Percentiles rank a stretch among this genome's conserved stretches.
Conservation (phyloP, 306 rosid genomes). For the Acmispon strigosus region DNA sequence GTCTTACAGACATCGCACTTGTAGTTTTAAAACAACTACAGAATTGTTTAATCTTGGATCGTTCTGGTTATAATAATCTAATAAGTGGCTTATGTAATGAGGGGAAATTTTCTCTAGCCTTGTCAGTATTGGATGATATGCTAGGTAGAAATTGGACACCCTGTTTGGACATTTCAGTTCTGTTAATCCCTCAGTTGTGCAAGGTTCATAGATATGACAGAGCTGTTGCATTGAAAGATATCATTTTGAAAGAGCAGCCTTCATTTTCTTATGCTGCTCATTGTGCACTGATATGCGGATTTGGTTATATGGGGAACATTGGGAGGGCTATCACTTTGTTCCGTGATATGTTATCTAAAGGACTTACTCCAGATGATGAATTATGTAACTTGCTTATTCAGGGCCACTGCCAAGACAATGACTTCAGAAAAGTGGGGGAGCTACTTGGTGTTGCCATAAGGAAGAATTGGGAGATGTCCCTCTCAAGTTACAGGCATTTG, state of each 20-base stretch:
- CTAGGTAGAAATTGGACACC: conserved; percentile 43
- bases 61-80: conserved; percentile 40
- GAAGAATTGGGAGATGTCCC: conserved; percentile 37
- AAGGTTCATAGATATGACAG: conserved; percentile 45
- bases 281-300: conserved; percentile 52
- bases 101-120: conserved; percentile 38
- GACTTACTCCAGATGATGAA: conserved; percentile 41
- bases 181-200: conserved; percentile 57
- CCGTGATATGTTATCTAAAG: conserved; percentile 40
- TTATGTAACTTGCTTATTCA: conserved; percentile 51
- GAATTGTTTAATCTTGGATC: conserved; percentile 41
- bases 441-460: conserved; percentile 51
- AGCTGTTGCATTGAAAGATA: conserved; percentile 54
- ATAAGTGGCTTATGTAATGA: conserved; percentile 49
- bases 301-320: conserved; percentile 39
- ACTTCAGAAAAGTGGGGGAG: conserved; percentile 50
- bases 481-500: conserved; percentile 49
- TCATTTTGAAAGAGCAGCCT: conserved; percentile 34
- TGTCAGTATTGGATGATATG: conserved; percentile 50
- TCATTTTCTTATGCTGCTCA: conserved; percentile 25
- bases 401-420: conserved; percentile 47
- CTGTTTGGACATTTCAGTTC: conserved; percentile 39
- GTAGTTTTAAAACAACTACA: conserved; percentile 43
- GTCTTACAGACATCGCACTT: conserved; percentile 38
- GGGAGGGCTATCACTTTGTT: conserved; percentile 42